Evolutionary conservation across 768 basidiomycete genomes (phyloP).

Genomic region (Phylloporus arenicola): DNA sequence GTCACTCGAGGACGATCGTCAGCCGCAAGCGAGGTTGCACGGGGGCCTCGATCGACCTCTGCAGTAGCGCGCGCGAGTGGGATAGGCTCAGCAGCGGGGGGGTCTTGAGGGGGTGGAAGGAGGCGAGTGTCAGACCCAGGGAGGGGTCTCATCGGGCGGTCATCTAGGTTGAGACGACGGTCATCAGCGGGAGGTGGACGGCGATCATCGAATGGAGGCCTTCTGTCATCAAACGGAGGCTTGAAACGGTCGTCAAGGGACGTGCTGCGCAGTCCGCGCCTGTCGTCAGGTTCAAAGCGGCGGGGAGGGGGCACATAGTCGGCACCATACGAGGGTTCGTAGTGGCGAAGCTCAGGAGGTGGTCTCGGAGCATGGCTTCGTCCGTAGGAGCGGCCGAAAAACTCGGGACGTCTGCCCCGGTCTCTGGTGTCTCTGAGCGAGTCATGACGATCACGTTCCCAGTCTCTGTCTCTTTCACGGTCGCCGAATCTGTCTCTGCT

Average conservation of each 20-base stretch:
- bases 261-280: slow-evolving; percentile 17
- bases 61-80: slow-evolving; percentile 8
- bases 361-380: slow-evolving; percentile 38
- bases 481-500: slow-evolving; percentile 32
- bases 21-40: slow-evolving; percentile 11
- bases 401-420: slow-evolving; percentile 34
- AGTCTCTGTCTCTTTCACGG: slow-evolving; percentile 29
- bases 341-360: slow-evolving; percentile 44
- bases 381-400: slow-evolving; percentile 35
- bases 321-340: slow-evolving; percentile 39
- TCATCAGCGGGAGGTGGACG: slow-evolving; percentile 21
- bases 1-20: slow-evolving; percentile 26
- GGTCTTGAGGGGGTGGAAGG: slow-evolving; percentile 18
- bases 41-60: slow-evolving; percentile 28
- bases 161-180: slow-evolving; percentile 26
- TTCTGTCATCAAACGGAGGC: slow-evolving; percentile 29
- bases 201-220: slow-evolving; percentile 28
- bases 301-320: slow-evolving; percentile 32
- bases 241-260: slow-evolving; percentile 20
- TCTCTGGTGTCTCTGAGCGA: slow-evolving; percentile 16
- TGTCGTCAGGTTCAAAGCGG: slow-evolving; percentile 30
- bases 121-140: slow-evolving; percentile 12
- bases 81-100: slow-evolving; percentile 15
- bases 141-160: slow-evolving; percentile 29
- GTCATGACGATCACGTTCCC: slow-evolving; percentile 33